Evolutionary conservation across 179 eudicot genomes (phyloP).

Genomic region (Patellifolia procumbens): DNA sequence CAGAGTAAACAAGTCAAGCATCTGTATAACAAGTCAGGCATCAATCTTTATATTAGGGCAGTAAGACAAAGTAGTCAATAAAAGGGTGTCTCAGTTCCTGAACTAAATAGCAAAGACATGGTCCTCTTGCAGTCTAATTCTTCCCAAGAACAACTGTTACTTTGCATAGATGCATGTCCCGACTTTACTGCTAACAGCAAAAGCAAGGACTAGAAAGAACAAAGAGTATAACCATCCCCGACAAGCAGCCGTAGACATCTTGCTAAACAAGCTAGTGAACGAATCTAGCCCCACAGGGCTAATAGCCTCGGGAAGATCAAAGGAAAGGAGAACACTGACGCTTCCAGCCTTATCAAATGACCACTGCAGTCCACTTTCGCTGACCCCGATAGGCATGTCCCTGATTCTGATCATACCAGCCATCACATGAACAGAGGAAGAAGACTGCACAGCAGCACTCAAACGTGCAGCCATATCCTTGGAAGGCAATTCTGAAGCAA

Average conservation of each 20-base stretch:
- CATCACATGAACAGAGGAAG: constrained; percentile 61
- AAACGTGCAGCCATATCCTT: constrained; percentile 51
- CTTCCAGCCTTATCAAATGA: constrained; percentile 53
- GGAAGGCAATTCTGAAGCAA: constrained; percentile 69
- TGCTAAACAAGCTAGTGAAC: constrained; percentile 24
- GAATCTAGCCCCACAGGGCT: constrained; percentile 32
- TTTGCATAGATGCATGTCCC: constrained; percentile 11
- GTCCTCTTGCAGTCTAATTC: background rate
- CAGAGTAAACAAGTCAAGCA: background rate
- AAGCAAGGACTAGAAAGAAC: constrained; percentile 48
- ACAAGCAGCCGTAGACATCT: constrained; percentile 11
- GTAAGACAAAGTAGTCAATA: background rate
- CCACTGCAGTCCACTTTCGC: constrained; percentile 41
- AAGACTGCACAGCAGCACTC: constrained; percentile 52
- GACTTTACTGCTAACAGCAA: background rate
- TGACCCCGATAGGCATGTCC: constrained; percentile 34
- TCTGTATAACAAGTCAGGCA: background rate
- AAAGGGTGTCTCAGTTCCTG: background rate
- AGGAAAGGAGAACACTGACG: constrained; percentile 59
- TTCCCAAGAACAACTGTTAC: background rate
- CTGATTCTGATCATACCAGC: constrained; percentile 77
- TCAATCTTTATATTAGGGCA: background rate
- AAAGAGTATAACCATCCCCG: constrained; percentile 54
- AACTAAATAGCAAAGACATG: no score
- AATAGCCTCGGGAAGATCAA: constrained; percentile 47